Evolutionary conservation across 331 rosid species (phyloP).

Genomic region (Arachis monticola): DNA sequence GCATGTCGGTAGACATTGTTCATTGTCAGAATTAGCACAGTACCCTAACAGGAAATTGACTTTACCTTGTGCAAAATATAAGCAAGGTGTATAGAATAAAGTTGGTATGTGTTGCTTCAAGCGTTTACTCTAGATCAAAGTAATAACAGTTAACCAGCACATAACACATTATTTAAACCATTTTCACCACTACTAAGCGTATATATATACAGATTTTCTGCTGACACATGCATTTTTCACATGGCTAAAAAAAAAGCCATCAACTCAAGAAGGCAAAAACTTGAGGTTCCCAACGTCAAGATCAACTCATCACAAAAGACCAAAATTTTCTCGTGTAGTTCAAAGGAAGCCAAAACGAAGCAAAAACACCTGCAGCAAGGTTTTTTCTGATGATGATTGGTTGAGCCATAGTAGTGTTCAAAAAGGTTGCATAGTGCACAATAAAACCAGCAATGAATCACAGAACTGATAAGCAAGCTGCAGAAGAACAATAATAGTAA

Average conservation of each 20-base stretch:
- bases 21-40: constrained; percentile 28
- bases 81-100: background rate
- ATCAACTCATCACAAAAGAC: constrained; percentile 14
- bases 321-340: constrained; percentile 1
- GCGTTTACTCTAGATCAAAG: too few relatives aligned
- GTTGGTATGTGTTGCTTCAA: background rate
- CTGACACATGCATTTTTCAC: constrained; percentile 43
- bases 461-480: constrained; percentile 20
- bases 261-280: background rate
- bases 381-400: background rate
- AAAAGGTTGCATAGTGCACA: background rate
- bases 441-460: background rate
- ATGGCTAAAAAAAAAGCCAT: constrained; percentile 32
- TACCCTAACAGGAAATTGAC: constrained; percentile 29
- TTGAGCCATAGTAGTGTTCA: background rate
- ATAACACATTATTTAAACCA: too few relatives aligned
- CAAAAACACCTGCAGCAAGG: background rate
- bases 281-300: constrained; percentile 12
- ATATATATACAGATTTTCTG: constrained; percentile 29
- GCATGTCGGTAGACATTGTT: constrained; percentile 39
- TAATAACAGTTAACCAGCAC: too few relatives aligned
- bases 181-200: too few relatives aligned
- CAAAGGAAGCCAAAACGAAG: background rate
- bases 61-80: constrained; percentile 17
- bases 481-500: constrained; percentile 1